Evolutionary conservation across 805 yeast genomes (phyloP).

Genomic region (Wickerhamiella australiensis): DNA sequence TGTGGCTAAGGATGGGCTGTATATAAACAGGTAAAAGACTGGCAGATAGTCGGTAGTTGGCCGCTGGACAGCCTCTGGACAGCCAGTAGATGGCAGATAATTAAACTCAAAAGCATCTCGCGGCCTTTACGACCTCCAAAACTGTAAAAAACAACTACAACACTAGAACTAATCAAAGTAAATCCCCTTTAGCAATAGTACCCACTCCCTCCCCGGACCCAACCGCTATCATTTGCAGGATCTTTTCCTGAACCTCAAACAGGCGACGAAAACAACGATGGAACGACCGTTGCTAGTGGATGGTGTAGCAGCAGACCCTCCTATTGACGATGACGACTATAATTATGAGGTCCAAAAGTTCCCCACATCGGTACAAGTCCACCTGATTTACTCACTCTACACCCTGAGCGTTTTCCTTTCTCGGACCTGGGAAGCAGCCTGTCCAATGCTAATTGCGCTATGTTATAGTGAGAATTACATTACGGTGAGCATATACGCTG

Average conservation of each 20-base stretch:
- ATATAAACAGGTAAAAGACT: too few relatives aligned
- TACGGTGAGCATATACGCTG: constrained; percentile 18
- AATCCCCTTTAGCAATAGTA: too few relatives aligned
- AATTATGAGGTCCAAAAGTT: constrained; percentile 21
- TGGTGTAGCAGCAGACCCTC: constrained; percentile 20
- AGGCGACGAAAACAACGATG: background rate
- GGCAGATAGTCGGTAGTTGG: too few relatives aligned
- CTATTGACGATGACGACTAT: constrained; percentile 24
- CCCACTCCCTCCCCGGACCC: background rate
- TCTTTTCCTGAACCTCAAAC: background rate
- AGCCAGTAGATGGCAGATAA: too few relatives aligned
- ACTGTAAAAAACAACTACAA: too few relatives aligned
- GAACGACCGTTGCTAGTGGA: constrained; percentile 18
- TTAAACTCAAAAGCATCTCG: too few relatives aligned
- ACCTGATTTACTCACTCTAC: constrained; percentile 17
- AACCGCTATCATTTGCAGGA: background rate
- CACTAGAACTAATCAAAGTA: too few relatives aligned
- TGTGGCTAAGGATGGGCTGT: too few relatives aligned
- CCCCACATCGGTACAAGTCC: constrained; percentile 22
- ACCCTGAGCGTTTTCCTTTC: constrained; percentile 12
- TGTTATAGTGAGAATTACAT: constrained; percentile 11
- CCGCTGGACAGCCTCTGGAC: too few relatives aligned
- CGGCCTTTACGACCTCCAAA: too few relatives aligned
- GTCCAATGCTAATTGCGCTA: constrained; percentile 16
- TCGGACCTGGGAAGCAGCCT: constrained; percentile 18